A percentile compares a stretch with the other conserved stretches of the same genome.
Evolutionary conservation across 2,329 filamentous ascomycete genomes (phyloP).

Genomic region (Colletotrichum navitas): DNA sequence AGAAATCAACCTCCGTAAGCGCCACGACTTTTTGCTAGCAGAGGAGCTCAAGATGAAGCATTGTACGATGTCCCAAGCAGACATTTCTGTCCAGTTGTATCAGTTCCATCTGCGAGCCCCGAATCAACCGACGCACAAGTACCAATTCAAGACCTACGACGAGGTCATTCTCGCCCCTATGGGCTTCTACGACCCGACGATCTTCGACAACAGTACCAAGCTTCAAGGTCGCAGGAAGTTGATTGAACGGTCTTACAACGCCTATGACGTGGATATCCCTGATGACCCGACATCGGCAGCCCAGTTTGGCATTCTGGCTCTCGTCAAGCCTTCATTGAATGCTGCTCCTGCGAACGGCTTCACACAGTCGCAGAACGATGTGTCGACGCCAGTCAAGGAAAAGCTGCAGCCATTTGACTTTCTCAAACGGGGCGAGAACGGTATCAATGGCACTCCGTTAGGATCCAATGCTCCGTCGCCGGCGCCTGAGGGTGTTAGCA

Average conservation of each 20-base stretch:
- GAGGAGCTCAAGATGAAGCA: conserved; percentile 96
- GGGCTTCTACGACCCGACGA: conserved; percentile 90
- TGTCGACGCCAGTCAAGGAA: conserved; percentile 73
- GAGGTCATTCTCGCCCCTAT: conserved; percentile 94
- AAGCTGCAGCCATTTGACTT: conserved; percentile 77
- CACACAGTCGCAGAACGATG: conserved; percentile 57
- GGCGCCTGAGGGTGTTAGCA: conserved; percentile 80
- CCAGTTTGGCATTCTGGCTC: conserved; percentile 75
- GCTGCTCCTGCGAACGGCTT: conserved; percentile 59
- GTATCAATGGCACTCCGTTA: conserved; percentile 80
- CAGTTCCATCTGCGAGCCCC: conserved; percentile 92
- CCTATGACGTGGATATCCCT: conserved; percentile 87
- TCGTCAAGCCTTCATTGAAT: conserved; percentile 70
- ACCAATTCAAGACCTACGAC: conserved; percentile 96
- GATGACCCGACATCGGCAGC: conserved; percentile 91
- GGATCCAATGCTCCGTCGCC: conserved; percentile 92
- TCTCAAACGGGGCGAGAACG: conserved; percentile 75
- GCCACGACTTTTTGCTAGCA: conserved; percentile 92
- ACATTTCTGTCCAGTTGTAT: conserved; percentile 88
- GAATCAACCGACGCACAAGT: conserved; percentile 91
- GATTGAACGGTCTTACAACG: conserved; percentile 89
- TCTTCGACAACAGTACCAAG: conserved; percentile 88
- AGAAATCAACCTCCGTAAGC: conserved; percentile 89
- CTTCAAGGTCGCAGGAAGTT: conserved; percentile 83
- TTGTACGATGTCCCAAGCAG: conserved; percentile 90